Evolutionary conservation across 805 yeast species (phyloP).

Genomic region (Cyberlindnera subsufficiens): DNA sequence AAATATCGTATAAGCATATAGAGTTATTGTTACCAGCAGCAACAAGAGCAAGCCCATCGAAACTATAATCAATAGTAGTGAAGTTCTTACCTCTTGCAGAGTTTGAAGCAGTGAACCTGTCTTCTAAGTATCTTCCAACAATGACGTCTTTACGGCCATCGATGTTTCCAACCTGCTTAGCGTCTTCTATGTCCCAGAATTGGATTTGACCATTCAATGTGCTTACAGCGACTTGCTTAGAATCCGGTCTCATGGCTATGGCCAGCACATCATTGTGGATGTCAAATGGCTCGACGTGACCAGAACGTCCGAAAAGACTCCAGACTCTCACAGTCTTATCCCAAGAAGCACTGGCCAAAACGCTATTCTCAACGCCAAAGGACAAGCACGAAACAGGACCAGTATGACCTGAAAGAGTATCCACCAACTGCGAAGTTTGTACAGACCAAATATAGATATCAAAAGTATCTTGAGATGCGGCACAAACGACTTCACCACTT

Average conservation of each 20-base stretch:
- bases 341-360: conserved; percentile 92
- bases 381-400: conserved; percentile 90
- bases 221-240: conserved; percentile 83
- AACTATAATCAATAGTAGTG: conserved; percentile 74
- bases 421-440: conserved; percentile 88
- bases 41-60: conserved; percentile 81
- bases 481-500: conserved; percentile 93
- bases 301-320: conserved; percentile 85
- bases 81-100: conserved; percentile 82
- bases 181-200: conserved; percentile 78
- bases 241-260: conserved; percentile 84
- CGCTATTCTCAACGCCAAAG: conserved; percentile 72
- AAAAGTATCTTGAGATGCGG: conserved; percentile 85
- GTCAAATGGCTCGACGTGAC: conserved; percentile 86
- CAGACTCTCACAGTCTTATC: conserved; percentile 91
- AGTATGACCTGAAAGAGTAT: conserved; percentile 85
- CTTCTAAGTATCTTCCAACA: conserved; percentile 78
- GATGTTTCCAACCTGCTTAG: conserved; percentile 72
- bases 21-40: conserved; percentile 94
- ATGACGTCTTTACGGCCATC: conserved; percentile 86
- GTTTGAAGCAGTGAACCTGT: conserved; percentile 74
- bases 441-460: conserved; percentile 97
- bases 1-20: conserved; percentile 85
- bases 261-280: conserved; percentile 79
- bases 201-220: conserved; percentile 85